These are phyloP conservation scores for Colletotrichum musae DNA, from an alignment of 2,329 filamentous ascomycete species.

Conservation along the genomic window DNA sequence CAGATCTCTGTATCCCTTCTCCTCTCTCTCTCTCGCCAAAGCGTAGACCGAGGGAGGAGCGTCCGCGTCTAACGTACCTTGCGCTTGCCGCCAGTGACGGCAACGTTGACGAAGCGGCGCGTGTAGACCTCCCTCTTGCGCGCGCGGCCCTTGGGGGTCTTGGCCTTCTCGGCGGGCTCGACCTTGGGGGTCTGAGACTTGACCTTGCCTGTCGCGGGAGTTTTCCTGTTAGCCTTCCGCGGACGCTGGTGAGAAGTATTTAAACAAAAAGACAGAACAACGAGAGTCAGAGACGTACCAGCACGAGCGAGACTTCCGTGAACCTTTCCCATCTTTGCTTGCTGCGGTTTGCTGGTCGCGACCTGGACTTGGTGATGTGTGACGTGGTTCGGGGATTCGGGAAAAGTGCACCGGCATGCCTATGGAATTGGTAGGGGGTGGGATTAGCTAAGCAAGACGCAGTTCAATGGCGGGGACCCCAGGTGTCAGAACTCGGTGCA, in stretches of 20 bases:
- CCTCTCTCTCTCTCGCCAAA: background rate
- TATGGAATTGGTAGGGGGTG: background rate
- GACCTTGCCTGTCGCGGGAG: background rate
- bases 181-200: constrained; percentile 65
- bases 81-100: constrained; percentile 96
- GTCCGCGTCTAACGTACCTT: constrained; percentile 72
- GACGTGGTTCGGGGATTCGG: constrained; percentile 16
- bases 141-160: constrained; percentile 95
- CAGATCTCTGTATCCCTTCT: no score
- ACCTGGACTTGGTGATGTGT: background rate
- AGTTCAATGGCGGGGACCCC: constrained; percentile 7
- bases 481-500: background rate
- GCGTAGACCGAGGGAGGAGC: background rate
- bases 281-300: background rate
- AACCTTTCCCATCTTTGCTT: background rate
- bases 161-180: constrained; percentile 94
- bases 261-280: background rate
- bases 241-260: background rate
- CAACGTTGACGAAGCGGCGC: constrained; percentile 97
- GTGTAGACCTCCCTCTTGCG: constrained; percentile 98
- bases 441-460: background rate
- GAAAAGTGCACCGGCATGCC: background rate
- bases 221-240: background rate
- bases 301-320: constrained; percentile 8
- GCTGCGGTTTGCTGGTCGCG: background rate